Conservation (phyloP, 495 filamentous ascomycete species). For the Durotheca rogersii region DNA sequence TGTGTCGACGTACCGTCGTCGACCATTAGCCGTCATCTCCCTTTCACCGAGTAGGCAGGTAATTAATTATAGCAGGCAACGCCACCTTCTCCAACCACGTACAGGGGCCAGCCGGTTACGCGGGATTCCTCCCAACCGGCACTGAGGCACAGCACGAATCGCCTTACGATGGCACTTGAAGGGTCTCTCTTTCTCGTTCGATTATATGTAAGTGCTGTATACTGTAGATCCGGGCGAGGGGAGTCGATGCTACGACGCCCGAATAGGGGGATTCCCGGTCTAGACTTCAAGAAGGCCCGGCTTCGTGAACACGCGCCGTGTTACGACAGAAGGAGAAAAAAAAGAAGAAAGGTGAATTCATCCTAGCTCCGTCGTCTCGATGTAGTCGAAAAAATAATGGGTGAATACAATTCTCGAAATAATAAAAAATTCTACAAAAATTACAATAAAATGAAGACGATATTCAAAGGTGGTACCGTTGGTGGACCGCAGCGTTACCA, state of each 20-base stretch:
- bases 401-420: not conserved
- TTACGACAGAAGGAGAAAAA: not conserved
- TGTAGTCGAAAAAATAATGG: not conserved
- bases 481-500: slow-evolving; percentile 21
- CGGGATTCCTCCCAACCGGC: slow-evolving; percentile 10
- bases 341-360: not conserved
- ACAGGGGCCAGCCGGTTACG: slow-evolving; percentile 13
- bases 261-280: slow-evolving; percentile 11
- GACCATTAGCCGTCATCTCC: too few relatives aligned
- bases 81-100: slow-evolving; percentile 4
- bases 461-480: slow-evolving; percentile 9
- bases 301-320: slow-evolving; percentile 12
- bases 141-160: slow-evolving; percentile 1
- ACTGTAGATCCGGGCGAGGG: slow-evolving; percentile 9
- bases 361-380: not conserved
- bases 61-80: slow-evolving; percentile 16
- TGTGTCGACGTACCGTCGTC: slow-evolving; percentile 12
- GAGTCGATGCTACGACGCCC: slow-evolving; percentile 6
- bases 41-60: slow-evolving; percentile 14
- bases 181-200: too few relatives aligned
- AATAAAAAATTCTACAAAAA: not conserved
- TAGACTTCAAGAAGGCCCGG: not conserved
- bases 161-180: slow-evolving; percentile 10
- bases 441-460: not conserved
- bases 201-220: slow-evolving; percentile 13